A percentile compares a stretch with the other conserved stretches of the same genome.
These are phyloP conservation scores for Astraeus odoratus DNA, from an alignment of 768 basidiomycete genomes.

Conservation along the genomic window DNA sequence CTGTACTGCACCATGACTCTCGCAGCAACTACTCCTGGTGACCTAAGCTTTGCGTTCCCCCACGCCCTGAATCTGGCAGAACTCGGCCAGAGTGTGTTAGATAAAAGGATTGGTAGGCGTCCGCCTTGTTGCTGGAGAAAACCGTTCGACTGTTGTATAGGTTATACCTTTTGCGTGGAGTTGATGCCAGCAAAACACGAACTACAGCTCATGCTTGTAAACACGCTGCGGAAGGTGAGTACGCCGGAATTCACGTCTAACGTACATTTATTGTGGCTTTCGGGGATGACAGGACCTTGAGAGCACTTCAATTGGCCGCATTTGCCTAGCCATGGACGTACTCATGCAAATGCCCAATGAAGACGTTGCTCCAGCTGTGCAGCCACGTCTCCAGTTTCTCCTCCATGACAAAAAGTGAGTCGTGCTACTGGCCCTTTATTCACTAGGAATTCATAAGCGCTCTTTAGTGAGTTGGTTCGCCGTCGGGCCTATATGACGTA, in stretches of 20 bases:
- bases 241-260: background rate
- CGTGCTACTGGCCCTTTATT: slow-evolving; percentile 20
- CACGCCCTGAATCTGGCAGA: slow-evolving; percentile 76
- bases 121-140: background rate
- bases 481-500: slow-evolving; percentile 57
- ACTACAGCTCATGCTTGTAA: slow-evolving; percentile 76
- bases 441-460: slow-evolving; percentile 2
- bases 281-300: slow-evolving; percentile 60
- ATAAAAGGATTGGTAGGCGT: slow-evolving; percentile 59
- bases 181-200: slow-evolving; percentile 66
- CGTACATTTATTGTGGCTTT: background rate
- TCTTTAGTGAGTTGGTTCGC: slow-evolving; percentile 47
- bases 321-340: slow-evolving; percentile 68
- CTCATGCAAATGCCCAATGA: slow-evolving; percentile 55
- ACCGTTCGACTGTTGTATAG: slow-evolving; percentile 30
- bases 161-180: slow-evolving; percentile 72
- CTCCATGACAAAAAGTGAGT: slow-evolving; percentile 75
- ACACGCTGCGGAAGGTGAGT: slow-evolving; percentile 73
- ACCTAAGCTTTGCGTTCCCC: slow-evolving; percentile 64
- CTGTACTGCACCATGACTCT: slow-evolving; percentile 60
- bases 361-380: slow-evolving; percentile 72
- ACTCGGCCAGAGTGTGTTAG: slow-evolving; percentile 49
- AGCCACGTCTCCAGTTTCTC: slow-evolving; percentile 55
- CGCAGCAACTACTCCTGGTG: slow-evolving; percentile 34
- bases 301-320: slow-evolving; percentile 42